Evolutionary conservation across 2,329 filamentous ascomycete species (phyloP), one percentile per base, ranked within the genome.

Genomic region (Cladobotryum mycophilum): DNA sequence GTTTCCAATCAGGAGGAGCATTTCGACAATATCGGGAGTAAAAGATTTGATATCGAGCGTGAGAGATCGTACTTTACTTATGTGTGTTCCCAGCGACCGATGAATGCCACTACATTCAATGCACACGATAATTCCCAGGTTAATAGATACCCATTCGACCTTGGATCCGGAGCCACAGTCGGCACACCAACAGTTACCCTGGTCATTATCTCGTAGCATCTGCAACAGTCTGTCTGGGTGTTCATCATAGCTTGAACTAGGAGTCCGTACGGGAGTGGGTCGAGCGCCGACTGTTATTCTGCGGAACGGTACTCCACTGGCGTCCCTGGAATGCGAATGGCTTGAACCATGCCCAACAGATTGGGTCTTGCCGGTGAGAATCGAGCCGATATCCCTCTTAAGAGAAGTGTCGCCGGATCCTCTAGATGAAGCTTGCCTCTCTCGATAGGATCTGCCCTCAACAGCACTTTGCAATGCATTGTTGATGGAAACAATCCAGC

Each of bases 121-220:
- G 71, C 93, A 99, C 17, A 99, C 79, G 48, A 99, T 85, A 53
- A 99, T 96, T 42, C 89, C 93, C 4, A 99, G 78, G 62, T 99
- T 99, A 70, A 99, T 96, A 0, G 93, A 97, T 25, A 97, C 93
- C 93, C 93, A 99, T 68, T 99, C 93, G 18, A 96, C 91, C 72
- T 96, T 97, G 63, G 84, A 81, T 34, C 87, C 86, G 7, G 90
- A 95, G 11, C 89, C 88, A 64, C 93, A 99, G 67, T 99, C 93
- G 14, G 93, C 93, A 65, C 93, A 99, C 80, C 86, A 88, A 58
- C 82, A 86, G 68, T 99, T 99, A 38, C 89, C 91, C 61, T 95
- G 87, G 63, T 99, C 93, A 45, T 86, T 88, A 52, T 95, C 88
- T 45, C 92, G 86, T 40, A 99, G 81, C 64, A 86, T 84, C 64